Conservation (phyloP, 352 stramenopile species). For the Phytophthora chlamydospora region DNA sequence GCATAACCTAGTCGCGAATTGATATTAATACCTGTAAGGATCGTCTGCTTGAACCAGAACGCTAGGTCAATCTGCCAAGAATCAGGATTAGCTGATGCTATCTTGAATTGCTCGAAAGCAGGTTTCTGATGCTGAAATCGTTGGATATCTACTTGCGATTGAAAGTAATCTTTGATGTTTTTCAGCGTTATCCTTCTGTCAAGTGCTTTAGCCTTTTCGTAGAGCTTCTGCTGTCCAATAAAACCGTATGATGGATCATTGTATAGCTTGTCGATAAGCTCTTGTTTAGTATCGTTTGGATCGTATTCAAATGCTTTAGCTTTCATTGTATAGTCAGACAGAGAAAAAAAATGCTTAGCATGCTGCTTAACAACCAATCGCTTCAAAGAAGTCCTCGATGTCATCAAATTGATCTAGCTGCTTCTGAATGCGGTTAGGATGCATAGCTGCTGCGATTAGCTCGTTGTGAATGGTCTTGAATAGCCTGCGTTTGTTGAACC, state of each 20-base stretch:
- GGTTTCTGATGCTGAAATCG: conserved; percentile 22
- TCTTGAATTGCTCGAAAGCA: conserved; percentile 13
- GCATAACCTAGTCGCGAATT: conserved; percentile 35
- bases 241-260: conserved; percentile 18
- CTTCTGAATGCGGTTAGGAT: too few species aligned
- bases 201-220: conserved; percentile 16
- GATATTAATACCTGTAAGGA: conserved; percentile 28
- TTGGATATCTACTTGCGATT: conserved; percentile 15
- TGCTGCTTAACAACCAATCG: too few species aligned
- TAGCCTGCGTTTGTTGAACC: too few species aligned
- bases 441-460: too few species aligned
- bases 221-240: conserved; percentile 17
- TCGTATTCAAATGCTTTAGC: too few species aligned
- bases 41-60: conserved; percentile 12
- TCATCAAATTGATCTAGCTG: too few species aligned
- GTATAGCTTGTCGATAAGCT: conserved; percentile 10
- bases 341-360: too few species aligned
- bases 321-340: too few species aligned
- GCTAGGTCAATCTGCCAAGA: conserved; percentile 29
- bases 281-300: conserved; percentile 3
- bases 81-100: conserved; percentile 21
- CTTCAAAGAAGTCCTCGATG: too few species aligned
- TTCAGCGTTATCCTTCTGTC: conserved; percentile 9
- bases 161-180: conserved; percentile 18
- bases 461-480: too few species aligned